Evolutionary conservation across 2,329 filamentous ascomycete species (phyloP).

Genomic region (Trematosphaeria pertusa): DNA sequence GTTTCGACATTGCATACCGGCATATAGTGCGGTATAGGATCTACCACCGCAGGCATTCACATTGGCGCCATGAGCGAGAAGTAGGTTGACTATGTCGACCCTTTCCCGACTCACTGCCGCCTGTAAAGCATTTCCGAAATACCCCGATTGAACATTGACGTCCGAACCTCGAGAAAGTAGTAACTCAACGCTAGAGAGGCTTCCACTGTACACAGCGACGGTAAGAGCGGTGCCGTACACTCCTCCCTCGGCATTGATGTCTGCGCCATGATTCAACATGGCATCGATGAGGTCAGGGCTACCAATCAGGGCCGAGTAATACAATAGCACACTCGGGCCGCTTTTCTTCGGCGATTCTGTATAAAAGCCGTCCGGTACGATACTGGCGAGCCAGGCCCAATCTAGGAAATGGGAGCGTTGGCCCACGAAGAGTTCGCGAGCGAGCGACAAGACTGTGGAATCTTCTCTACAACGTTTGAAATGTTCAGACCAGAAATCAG

Average conservation of each 20-base stretch:
- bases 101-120: conserved; percentile 1
- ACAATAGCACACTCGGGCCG: not conserved
- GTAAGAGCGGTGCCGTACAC: conserved; percentile 6
- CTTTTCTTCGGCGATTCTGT: conserved; percentile 1
- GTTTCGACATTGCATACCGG: not conserved
- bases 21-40: conserved; percentile 4
- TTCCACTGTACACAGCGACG: not conserved
- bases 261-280: conserved; percentile 3
- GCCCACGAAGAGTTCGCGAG: not conserved
- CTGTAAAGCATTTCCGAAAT: conserved; percentile 8
- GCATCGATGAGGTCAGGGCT: conserved; percentile 5
- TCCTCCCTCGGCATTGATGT: conserved; percentile 9
- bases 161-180: conserved; percentile 9
- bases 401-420: conserved; percentile 1
- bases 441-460: conserved; percentile 2
- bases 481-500: conserved; percentile 6
- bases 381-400: conserved; percentile 7
- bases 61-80: conserved; percentile 8
- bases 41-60: conserved; percentile 1
- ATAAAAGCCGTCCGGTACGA: not conserved
- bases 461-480: not conserved
- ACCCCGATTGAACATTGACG: conserved; percentile 1
- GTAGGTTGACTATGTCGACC: conserved; percentile 2
- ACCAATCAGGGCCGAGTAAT: conserved; percentile 9
- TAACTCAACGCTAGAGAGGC: not conserved